Percentiles rank a stretch among this genome's conserved stretches.
Evolutionary conservation across 495 filamentous ascomycete genomes (phyloP).

Genomic region (Tuber umbilicatum): DNA sequence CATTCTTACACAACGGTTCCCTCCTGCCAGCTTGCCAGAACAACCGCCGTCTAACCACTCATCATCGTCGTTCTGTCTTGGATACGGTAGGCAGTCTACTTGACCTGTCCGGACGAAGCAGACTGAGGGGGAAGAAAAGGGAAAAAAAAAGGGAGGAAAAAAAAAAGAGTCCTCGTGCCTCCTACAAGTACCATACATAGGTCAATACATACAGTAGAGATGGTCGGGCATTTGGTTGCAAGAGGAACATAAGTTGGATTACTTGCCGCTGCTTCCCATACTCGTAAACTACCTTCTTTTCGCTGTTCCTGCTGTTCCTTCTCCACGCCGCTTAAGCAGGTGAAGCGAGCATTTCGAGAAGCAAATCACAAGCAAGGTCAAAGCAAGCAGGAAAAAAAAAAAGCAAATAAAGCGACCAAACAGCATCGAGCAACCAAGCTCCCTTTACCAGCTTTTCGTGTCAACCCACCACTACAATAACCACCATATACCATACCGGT

Average conservation of each 20-base stretch:
- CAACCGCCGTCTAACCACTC: background rate
- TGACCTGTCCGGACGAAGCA: background rate
- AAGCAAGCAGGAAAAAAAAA: background rate
- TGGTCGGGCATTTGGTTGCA: background rate
- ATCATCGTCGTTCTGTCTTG: background rate
- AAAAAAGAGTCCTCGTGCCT: background rate
- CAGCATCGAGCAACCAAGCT: constrained; percentile 1
- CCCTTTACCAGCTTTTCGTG: background rate
- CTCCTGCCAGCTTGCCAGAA: background rate
- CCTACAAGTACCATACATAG: background rate
- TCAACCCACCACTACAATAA: background rate
- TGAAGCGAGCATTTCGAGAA: constrained; percentile 1
- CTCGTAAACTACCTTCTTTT: background rate
- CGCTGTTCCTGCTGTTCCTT: background rate
- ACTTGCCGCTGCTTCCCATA: background rate
- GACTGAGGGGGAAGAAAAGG: background rate
- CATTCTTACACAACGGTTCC: background rate
- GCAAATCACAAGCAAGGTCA: background rate
- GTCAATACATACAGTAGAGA: background rate
- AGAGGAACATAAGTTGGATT: background rate
- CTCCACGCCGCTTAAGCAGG: background rate
- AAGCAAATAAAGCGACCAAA: background rate
- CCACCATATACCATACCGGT: background rate
- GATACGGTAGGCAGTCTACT: too few relatives aligned
- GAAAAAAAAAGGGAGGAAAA: too few relatives aligned